Conservation (phyloP, 2,329 filamentous ascomycete species). For the Zasmidium angulare region DNA sequence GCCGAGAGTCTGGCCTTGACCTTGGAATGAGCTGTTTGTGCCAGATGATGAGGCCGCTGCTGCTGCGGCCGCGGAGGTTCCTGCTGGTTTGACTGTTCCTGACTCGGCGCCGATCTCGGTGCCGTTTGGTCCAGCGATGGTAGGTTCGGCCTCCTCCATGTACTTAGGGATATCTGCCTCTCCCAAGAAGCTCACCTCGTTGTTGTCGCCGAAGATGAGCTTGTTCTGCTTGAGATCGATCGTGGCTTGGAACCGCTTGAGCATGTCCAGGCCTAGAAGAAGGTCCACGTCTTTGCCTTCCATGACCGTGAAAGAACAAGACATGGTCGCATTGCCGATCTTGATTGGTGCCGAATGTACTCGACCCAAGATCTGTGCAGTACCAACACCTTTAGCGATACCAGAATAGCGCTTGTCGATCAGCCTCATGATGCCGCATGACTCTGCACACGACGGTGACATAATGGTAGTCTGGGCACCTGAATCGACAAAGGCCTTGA, state of each 20-base stretch:
- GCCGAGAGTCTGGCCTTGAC: conserved; percentile 34
- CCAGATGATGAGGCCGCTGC: conserved; percentile 32
- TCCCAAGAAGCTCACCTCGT: conserved; percentile 84
- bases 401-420: conserved; percentile 91
- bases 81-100: conserved; percentile 67
- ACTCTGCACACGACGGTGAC: conserved; percentile 88
- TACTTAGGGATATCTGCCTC: conserved; percentile 93
- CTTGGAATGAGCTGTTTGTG: conserved; percentile 29
- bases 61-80: conserved; percentile 25
- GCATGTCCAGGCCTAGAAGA: conserved; percentile 90
- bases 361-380: conserved; percentile 88
- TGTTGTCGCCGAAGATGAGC: conserved; percentile 70
- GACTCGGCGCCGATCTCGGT: conserved; percentile 82
- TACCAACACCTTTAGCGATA: conserved; percentile 89
- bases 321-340: conserved; percentile 81
- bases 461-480: conserved; percentile 98
- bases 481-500: conserved; percentile 96
- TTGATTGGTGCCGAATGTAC: conserved; percentile 95
- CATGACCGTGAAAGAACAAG: conserved; percentile 98
- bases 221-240: conserved; percentile 85
- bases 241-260: conserved; percentile 90
- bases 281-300: conserved; percentile 96
- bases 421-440: conserved; percentile 92
- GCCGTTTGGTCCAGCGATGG: conserved; percentile 80
- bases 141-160: conserved; percentile 75